Conservation (phyloP, 2,329 filamentous ascomycete genomes). For the Aureobasidium sp. region DNA sequence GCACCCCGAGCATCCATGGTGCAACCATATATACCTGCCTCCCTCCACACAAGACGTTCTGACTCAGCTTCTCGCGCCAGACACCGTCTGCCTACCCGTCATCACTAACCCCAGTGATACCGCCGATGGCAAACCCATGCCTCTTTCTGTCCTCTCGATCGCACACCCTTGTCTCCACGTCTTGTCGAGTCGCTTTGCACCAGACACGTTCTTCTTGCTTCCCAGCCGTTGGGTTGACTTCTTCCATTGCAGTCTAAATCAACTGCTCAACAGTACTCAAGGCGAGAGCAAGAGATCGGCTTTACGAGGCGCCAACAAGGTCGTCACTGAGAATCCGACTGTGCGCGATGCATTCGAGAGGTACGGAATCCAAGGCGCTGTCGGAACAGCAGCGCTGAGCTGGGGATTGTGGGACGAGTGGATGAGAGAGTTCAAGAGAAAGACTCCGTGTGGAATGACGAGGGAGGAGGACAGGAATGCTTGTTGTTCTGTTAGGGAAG, state of each 20-base stretch:
- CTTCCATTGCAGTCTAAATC: not conserved
- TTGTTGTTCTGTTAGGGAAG: not conserved
- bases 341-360: not conserved
- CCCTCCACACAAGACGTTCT: not conserved
- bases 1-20: not conserved
- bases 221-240: not conserved
- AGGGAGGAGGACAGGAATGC: not conserved
- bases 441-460: not conserved
- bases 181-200: not conserved
- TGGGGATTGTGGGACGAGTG: not conserved
- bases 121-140: not conserved
- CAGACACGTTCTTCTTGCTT: not conserved
- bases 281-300: not conserved
- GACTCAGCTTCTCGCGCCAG: not conserved
- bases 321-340: not conserved
- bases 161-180: not conserved
- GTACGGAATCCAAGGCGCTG: not conserved
- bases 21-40: constrained; percentile 10
- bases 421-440: not conserved
- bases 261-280: not conserved
- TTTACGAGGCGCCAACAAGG: not conserved
- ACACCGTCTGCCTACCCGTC: not conserved
- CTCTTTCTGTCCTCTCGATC: not conserved
- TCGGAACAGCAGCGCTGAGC: not conserved
- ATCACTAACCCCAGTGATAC: not conserved